phyloP scores from a whole-genome alignment of 352 stramenopile species.

The Halophytophthora batemanensis region DNA sequence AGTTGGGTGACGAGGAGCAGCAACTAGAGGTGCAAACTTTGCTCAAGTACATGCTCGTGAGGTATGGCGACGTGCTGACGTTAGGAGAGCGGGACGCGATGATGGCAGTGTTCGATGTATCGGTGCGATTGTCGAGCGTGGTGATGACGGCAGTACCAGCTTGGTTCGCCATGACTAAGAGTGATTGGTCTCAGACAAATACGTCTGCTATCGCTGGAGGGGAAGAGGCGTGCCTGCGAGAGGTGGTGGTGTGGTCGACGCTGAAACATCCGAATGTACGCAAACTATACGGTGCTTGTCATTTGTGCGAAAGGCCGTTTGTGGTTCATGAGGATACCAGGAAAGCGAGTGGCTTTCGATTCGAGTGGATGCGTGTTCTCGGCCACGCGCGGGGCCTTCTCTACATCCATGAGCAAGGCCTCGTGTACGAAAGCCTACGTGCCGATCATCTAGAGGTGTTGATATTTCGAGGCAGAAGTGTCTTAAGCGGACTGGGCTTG shows the following conservation, averaged over 20 bases:
- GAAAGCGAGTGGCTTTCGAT: no score
- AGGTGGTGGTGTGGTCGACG: no score
- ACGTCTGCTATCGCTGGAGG: no score
- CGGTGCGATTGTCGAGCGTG: background rate
- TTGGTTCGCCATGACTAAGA: slow-evolving; percentile 13
- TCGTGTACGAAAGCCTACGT: background rate
- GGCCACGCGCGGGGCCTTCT: background rate
- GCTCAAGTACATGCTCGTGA: slow-evolving; percentile 8
- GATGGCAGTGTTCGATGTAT: slow-evolving; percentile 3
- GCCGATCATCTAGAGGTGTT: background rate
- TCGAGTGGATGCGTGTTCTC: background rate
- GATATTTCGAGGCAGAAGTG: slow-evolving; percentile 1
- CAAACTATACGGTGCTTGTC: slow-evolving; percentile 14
- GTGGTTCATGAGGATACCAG: no score
- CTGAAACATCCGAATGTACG: slow-evolving; percentile 14
- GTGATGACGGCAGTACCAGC: slow-evolving; percentile 8
- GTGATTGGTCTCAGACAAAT: slow-evolving; percentile 2
- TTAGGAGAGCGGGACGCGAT: slow-evolving; percentile 7
- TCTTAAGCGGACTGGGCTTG: background rate
- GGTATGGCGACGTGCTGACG: slow-evolving; percentile 3
- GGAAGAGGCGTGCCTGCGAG: no score
- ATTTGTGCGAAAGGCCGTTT: slow-evolving; percentile 17
- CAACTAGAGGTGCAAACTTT: slow-evolving; percentile 15
- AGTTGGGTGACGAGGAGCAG: slow-evolving; percentile 10
- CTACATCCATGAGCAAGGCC: background rate